Conservation (phyloP, 179 eudicot species). For the Beta macrorhiza region DNA sequence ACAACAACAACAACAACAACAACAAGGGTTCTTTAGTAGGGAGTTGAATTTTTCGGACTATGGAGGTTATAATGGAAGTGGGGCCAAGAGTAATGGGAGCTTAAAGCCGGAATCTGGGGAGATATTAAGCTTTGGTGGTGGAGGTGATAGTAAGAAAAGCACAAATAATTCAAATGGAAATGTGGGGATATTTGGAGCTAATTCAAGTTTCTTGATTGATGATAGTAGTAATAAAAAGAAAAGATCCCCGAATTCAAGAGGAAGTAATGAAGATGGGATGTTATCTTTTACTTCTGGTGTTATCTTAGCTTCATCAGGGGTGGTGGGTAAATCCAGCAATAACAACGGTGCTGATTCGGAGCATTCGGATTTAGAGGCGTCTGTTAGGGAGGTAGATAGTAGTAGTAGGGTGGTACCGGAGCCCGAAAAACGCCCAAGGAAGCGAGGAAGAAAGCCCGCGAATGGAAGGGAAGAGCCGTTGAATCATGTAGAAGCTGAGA, state of each 20-base stretch:
- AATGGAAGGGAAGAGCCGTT: slow-evolving; percentile 87
- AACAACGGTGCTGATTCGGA: slow-evolving; percentile 54
- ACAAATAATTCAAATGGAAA: slow-evolving; percentile 11
- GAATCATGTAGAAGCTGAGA: slow-evolving; percentile 85
- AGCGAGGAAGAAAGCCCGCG: slow-evolving; percentile 85
- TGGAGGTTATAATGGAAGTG: slow-evolving; percentile 33
- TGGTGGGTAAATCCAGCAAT: slow-evolving; percentile 40
- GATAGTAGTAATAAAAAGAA: slow-evolving; percentile 51
- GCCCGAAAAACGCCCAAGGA: slow-evolving; percentile 67
- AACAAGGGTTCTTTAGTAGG: slow-evolving; percentile 33
- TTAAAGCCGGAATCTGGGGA: slow-evolving; percentile 70
- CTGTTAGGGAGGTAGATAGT: slow-evolving; percentile 64
- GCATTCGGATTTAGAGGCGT: slow-evolving; percentile 79
- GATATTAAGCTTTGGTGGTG: slow-evolving; percentile 69
- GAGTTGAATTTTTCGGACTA: slow-evolving; percentile 70
- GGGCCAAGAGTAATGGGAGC: slow-evolving; percentile 28
- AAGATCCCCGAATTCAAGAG: slow-evolving; percentile 45
- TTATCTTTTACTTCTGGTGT: slow-evolving; percentile 69
- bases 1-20: slow-evolving; percentile 8
- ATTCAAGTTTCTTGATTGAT: slow-evolving; percentile 37
- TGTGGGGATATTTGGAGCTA: slow-evolving; percentile 39
- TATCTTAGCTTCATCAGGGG: slow-evolving; percentile 48
- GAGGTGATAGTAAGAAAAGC: slow-evolving; percentile 33
- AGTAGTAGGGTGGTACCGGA: slow-evolving; percentile 45
- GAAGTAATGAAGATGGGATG: slow-evolving; percentile 74